A percentile compares a stretch with the other conserved stretches of the same genome.
phyloP scores from a whole-genome alignment of 164 flowering plant genomes.

The Magnolia sinica region DNA sequence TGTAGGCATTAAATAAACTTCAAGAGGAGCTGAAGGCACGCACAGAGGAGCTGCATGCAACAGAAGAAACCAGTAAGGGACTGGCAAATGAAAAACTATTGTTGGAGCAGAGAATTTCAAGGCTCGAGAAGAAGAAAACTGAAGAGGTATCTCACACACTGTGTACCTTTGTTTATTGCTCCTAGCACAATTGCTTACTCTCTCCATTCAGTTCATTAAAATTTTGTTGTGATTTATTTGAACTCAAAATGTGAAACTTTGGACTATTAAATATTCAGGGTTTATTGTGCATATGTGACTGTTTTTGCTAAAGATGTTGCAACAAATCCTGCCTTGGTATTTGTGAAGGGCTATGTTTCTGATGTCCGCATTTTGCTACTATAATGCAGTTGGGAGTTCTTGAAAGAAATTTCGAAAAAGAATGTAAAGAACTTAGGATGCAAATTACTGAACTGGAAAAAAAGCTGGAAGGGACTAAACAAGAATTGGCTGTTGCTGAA shows the following conservation, averaged over 20 bases:
- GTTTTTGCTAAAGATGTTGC: constrained; percentile 1
- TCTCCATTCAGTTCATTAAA: not conserved
- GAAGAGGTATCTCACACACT: constrained; percentile 50
- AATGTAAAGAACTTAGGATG: constrained; percentile 44
- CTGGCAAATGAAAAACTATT: constrained; percentile 54
- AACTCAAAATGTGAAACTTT: not conserved
- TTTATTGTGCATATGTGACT: not conserved
- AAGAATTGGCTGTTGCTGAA: constrained; percentile 50
- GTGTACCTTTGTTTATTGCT: not conserved
- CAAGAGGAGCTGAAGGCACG: constrained; percentile 64
- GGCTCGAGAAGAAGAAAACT: constrained; percentile 54
- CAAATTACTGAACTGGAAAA: constrained; percentile 65
- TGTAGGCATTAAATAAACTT: constrained; percentile 45
- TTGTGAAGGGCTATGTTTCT: not conserved
- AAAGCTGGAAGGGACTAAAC: constrained; percentile 41
- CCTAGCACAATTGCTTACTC: not conserved
- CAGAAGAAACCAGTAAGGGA: constrained; percentile 52
- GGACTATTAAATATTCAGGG: not conserved
- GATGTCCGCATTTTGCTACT: constrained; percentile 3
- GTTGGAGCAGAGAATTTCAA: constrained; percentile 56
- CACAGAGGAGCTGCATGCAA: constrained; percentile 51
- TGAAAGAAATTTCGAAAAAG: constrained; percentile 57
- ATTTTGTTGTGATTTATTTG: not conserved
- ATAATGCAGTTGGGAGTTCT: constrained; percentile 46
- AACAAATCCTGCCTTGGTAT: not conserved